phyloP scores from a whole-genome alignment of 2,329 filamentous ascomycete species.

The Gyromitra esculenta region DNA sequence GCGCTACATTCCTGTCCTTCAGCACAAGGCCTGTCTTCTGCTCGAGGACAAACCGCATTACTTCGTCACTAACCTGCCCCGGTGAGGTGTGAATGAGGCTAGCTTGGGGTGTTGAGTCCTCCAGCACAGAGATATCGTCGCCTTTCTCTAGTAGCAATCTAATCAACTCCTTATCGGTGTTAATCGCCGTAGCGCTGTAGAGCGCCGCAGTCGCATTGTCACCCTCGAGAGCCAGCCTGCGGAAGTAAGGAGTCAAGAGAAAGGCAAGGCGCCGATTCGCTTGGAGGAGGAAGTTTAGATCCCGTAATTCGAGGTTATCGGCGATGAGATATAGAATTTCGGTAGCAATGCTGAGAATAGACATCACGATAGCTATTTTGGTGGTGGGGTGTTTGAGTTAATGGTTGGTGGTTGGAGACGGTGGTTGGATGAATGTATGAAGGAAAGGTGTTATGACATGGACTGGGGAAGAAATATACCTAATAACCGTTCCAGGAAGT shows the following conservation, averaged over 20 bases:
- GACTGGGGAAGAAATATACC: too few relatives aligned
- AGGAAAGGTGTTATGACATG: background rate
- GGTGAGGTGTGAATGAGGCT: slow-evolving; percentile 10
- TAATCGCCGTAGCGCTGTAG: slow-evolving; percentile 30
- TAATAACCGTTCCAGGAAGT: too few relatives aligned
- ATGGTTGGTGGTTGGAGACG: background rate
- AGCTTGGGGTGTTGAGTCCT: background rate
- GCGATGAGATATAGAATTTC: slow-evolving; percentile 33
- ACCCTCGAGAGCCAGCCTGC: slow-evolving; percentile 3
- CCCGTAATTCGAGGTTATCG: slow-evolving; percentile 18
- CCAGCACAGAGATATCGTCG: slow-evolving; percentile 30
- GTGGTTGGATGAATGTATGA: background rate
- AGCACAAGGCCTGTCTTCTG: slow-evolving; percentile 28
- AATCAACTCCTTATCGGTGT: background rate
- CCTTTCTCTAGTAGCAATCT: slow-evolving; percentile 34
- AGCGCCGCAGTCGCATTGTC: slow-evolving; percentile 31
- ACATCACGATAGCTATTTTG: slow-evolving; percentile 12
- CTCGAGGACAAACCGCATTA: slow-evolving; percentile 19
- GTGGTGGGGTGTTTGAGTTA: background rate
- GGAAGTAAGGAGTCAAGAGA: slow-evolving; percentile 31
- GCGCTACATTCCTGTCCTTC: slow-evolving; percentile 16
- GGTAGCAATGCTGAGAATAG: slow-evolving; percentile 34
- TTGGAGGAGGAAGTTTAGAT: slow-evolving; percentile 32
- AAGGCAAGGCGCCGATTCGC: slow-evolving; percentile 10
- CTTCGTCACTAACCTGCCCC: slow-evolving; percentile 10